Percentiles rank a stretch among this genome's conserved stretches.
phyloP scores from a whole-genome alignment of 2,329 filamentous ascomycete species.

The Diplocarpon mali region DNA sequence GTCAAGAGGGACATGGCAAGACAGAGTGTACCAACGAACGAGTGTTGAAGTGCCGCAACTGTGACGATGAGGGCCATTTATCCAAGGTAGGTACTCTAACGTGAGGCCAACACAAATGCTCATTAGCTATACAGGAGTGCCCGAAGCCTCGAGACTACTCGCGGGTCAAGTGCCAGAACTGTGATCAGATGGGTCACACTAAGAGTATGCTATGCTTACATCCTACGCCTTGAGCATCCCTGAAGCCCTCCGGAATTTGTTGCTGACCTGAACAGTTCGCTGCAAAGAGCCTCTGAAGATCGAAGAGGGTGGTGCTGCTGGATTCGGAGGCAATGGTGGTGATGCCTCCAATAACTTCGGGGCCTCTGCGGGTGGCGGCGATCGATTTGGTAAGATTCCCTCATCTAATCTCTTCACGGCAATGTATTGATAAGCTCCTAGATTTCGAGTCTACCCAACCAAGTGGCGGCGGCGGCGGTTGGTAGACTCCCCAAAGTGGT shows the following conservation, averaged over 20 bases:
- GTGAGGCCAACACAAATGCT: slow-evolving; percentile 20
- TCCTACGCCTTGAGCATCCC: too few species aligned
- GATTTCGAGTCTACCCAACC: too few species aligned
- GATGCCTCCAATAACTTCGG: slow-evolving; percentile 1
- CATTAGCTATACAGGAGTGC: slow-evolving; percentile 32
- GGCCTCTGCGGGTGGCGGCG: background rate
- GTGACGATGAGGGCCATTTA: slow-evolving; percentile 50
- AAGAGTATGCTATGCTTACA: slow-evolving; percentile 1
- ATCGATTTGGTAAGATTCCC: background rate
- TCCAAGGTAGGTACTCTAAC: slow-evolving; percentile 31
- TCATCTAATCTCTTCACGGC: too few species aligned
- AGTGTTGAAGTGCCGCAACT: slow-evolving; percentile 51
- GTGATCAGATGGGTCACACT: slow-evolving; percentile 29
- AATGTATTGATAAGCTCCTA: too few species aligned
- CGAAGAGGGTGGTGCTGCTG: slow-evolving; percentile 7
- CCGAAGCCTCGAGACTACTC: slow-evolving; percentile 29
- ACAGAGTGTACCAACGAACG: slow-evolving; percentile 12
- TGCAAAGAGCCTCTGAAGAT: background rate
- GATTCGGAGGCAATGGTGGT: slow-evolving; percentile 10
- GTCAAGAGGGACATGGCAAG: slow-evolving; percentile 28
- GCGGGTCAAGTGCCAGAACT: slow-evolving; percentile 49
- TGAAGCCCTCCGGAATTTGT: background rate
- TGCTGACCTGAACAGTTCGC: background rate
- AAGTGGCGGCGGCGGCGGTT: too few species aligned
- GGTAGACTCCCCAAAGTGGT: too few species aligned